These are phyloP conservation scores for Coleophoma cylindrospora DNA, from an alignment of 2,329 filamentous ascomycete species.

Conservation along the genomic window DNA sequence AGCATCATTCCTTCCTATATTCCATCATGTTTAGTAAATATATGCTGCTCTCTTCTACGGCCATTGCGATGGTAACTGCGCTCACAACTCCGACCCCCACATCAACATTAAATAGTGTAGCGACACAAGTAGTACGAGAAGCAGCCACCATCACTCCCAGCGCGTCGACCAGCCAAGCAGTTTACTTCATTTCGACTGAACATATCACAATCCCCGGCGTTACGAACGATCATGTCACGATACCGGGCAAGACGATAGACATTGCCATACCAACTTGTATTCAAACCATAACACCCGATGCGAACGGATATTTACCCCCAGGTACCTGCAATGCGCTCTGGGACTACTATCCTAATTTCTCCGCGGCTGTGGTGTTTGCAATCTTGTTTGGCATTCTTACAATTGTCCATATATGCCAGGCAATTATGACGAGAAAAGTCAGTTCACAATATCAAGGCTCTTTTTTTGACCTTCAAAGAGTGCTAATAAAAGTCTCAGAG, in stretches of 20 bases:
- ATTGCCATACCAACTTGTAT: constrained; percentile 27
- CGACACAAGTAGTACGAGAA: not conserved
- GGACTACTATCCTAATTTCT: constrained; percentile 30
- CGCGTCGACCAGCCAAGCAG: not conserved
- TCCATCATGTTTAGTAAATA: not conserved
- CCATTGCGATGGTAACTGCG: not conserved
- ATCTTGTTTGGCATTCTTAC: constrained; percentile 28
- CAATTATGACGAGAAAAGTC: constrained; percentile 26
- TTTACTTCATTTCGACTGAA: constrained; percentile 24
- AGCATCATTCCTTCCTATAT: not conserved
- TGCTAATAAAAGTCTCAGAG: constrained; percentile 9
- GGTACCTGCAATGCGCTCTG: constrained; percentile 29
- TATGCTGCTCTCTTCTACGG: not conserved
- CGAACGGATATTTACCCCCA: constrained; percentile 30
- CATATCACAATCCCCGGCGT: constrained; percentile 22
- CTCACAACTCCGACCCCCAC: not conserved
- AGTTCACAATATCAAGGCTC: not conserved
- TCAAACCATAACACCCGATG: constrained; percentile 29
- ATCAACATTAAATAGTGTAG: not conserved
- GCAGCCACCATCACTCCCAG: not conserved
- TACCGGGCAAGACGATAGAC: constrained; percentile 23
- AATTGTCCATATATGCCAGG: constrained; percentile 25
- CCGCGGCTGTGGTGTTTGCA: constrained; percentile 26
- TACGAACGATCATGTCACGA: constrained; percentile 21
- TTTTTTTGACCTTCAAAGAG: not conserved